These are phyloP conservation scores for Eleusine indica DNA, from an alignment of 176 grass and related monocot species.

Conservation along the genomic window DNA sequence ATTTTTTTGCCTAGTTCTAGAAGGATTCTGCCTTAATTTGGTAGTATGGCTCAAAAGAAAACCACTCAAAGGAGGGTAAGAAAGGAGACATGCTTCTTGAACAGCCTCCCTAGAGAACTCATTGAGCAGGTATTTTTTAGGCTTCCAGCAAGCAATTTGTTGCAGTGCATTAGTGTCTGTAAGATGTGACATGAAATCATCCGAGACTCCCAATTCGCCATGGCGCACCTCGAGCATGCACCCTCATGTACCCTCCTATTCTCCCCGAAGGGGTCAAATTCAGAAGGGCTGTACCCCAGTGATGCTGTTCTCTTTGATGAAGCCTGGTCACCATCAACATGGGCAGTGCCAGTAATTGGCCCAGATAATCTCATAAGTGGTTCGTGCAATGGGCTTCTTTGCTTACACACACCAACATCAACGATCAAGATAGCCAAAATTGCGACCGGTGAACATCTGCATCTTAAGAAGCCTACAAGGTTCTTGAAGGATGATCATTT, in stretches of 20 bases:
- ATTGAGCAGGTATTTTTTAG: conserved; percentile 26
- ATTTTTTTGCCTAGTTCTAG: no score
- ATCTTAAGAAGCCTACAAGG: conserved; percentile 29
- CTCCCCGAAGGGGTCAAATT: not conserved
- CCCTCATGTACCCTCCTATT: conserved; percentile 21
- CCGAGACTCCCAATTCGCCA: not conserved
- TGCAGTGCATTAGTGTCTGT: conserved; percentile 22
- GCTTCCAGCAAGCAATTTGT: conserved; percentile 15
- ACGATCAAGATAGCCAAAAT: conserved; percentile 40
- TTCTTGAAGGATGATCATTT: not conserved
- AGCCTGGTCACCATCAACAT: conserved; percentile 17
- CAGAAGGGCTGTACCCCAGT: not conserved
- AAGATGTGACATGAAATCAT: conserved; percentile 21
- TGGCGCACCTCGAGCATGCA: not conserved
- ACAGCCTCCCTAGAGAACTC: not conserved
- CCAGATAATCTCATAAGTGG: conserved; percentile 31
- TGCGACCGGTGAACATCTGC: conserved; percentile 19
- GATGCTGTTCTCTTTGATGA: conserved; percentile 25
- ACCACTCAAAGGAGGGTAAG: not conserved
- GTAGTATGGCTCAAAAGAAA: conserved; percentile 14
- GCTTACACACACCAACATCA: conserved; percentile 19
- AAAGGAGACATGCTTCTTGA: not conserved
- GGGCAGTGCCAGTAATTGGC: conserved; percentile 20
- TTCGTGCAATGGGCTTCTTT: conserved; percentile 42
- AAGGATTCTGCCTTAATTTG: no score